Percentiles rank a stretch among this genome's conserved stretches.
Evolutionary conservation across 345 rosid genomes (phyloP).

Genomic region (Diplotaxis tenuifolia): DNA sequence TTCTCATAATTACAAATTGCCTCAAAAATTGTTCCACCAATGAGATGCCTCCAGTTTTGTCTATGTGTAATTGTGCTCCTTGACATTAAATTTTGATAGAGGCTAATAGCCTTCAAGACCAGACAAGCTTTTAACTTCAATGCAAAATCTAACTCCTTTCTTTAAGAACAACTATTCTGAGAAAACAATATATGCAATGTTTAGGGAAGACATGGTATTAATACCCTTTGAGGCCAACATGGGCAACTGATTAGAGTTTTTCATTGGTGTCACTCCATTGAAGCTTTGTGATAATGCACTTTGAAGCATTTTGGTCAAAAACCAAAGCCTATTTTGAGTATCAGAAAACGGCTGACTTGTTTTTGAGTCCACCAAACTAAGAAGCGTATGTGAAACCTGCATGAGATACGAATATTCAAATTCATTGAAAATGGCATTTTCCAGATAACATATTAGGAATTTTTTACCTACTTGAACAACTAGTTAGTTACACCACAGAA

Average conservation of each 20-base stretch:
- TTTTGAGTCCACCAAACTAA: constrained; percentile 78
- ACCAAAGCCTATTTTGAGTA: constrained; percentile 54
- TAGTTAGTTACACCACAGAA: constrained; percentile 94
- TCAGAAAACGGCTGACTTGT: constrained; percentile 66
- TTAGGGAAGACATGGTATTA: too few relatives aligned
- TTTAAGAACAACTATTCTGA: not conserved
- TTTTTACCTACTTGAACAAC: constrained; percentile 80
- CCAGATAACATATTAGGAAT: constrained; percentile 8
- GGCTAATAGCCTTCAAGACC: too few relatives aligned
- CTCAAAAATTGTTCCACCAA: not conserved
- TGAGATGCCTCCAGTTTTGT: constrained; percentile 6
- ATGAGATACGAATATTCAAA: constrained; percentile 35
- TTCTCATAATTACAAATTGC: not conserved
- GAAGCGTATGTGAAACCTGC: constrained; percentile 96
- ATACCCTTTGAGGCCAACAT: constrained; percentile 42
- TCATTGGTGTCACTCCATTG: constrained; percentile 59
- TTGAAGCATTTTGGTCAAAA: constrained; percentile 78
- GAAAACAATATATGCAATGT: not conserved
- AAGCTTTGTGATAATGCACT: constrained; percentile 77
- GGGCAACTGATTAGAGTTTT: constrained; percentile 41
- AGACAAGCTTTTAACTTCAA: constrained; percentile 1
- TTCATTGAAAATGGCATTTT: not conserved
- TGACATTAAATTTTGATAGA: too few relatives aligned
- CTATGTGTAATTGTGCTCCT: too few relatives aligned
- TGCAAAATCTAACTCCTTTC: not conserved